A percentile compares a stretch with the other conserved stretches of the same genome.
Evolutionary conservation across 345 rosid genomes (phyloP).

Genomic region (Carallia pectinifolia): DNA sequence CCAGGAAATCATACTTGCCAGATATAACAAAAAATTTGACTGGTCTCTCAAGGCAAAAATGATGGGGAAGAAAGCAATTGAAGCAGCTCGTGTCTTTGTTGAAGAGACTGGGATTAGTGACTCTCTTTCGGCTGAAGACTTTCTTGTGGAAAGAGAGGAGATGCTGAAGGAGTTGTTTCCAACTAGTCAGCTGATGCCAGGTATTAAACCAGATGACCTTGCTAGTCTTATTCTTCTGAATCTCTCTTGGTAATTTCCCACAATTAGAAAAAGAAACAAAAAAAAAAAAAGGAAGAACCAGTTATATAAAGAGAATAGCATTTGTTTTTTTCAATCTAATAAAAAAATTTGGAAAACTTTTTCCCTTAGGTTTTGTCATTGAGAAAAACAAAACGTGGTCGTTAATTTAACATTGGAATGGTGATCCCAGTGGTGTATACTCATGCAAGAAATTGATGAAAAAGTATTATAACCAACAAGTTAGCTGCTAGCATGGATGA

Average conservation of each 20-base stretch:
- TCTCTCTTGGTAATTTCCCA: not conserved
- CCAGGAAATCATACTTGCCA: conserved; percentile 74
- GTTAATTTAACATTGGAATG: no score
- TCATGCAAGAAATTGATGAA: no score
- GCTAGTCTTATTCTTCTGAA: not conserved
- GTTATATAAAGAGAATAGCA: no score
- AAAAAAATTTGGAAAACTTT: no score
- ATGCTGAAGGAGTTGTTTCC: conserved; percentile 77
- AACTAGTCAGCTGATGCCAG: conserved; percentile 83
- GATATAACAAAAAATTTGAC: conserved; percentile 82
- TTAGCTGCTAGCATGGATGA: no score
- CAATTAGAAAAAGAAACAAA: no score
- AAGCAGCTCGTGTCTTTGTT: conserved; percentile 75
- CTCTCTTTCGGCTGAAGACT: conserved; percentile 76
- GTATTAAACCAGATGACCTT: conserved; percentile 24
- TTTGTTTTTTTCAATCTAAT: no score
- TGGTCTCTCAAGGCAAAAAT: conserved; percentile 92
- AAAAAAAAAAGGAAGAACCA: no score
- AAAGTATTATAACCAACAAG: no score
- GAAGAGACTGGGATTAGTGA: conserved; percentile 81
- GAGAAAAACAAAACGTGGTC: no score
- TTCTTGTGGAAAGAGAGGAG: conserved; percentile 73
- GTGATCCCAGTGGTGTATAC: no score
- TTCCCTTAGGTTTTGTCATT: no score
- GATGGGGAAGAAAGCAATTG: conserved; percentile 95